Evolutionary conservation across 352 stramenopile genomes (phyloP).

Genomic region (Phytophthora ohioensis): DNA sequence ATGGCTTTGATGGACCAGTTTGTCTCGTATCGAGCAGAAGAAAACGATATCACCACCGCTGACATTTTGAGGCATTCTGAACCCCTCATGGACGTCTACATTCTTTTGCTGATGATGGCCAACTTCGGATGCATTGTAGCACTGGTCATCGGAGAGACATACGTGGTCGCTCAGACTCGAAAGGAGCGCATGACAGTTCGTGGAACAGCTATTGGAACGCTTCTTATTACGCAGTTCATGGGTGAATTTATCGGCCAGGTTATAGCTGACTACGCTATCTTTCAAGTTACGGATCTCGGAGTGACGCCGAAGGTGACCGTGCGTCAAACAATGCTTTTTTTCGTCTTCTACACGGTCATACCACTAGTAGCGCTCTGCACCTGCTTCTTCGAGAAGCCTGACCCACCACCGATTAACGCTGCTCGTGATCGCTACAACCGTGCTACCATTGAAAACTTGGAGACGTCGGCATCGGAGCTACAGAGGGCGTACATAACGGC

Average conservation of each 20-base stretch:
- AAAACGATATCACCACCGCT: conserved; percentile 29
- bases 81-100: conserved; percentile 42
- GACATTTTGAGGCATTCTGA: conserved; percentile 26
- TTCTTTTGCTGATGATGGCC: conserved; percentile 45
- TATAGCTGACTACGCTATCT: conserved; percentile 41
- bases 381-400: conserved; percentile 51
- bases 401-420: conserved; percentile 39
- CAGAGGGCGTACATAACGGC: conserved; percentile 33
- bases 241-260: conserved; percentile 50
- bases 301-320: conserved; percentile 38
- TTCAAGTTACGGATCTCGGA: conserved; percentile 28
- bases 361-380: conserved; percentile 45
- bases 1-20: conserved; percentile 51
- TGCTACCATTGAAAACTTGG: conserved; percentile 24
- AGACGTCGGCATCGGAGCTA: conserved; percentile 27
- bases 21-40: conserved; percentile 30
- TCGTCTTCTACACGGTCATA: conserved; percentile 52
- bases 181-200: conserved; percentile 41
- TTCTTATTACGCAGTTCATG: conserved; percentile 46
- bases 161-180: conserved; percentile 54
- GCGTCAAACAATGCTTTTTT: conserved; percentile 42
- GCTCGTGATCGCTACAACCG: conserved; percentile 35
- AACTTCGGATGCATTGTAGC: conserved; percentile 59
- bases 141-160: conserved; percentile 49
- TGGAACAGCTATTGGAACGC: conserved; percentile 41